A percentile compares a stretch with the other conserved stretches of the same genome.
Evolutionary conservation across 192 early-diverging fungal genomes (phyloP).

Genomic region (Geranomyces variabilis): DNA sequence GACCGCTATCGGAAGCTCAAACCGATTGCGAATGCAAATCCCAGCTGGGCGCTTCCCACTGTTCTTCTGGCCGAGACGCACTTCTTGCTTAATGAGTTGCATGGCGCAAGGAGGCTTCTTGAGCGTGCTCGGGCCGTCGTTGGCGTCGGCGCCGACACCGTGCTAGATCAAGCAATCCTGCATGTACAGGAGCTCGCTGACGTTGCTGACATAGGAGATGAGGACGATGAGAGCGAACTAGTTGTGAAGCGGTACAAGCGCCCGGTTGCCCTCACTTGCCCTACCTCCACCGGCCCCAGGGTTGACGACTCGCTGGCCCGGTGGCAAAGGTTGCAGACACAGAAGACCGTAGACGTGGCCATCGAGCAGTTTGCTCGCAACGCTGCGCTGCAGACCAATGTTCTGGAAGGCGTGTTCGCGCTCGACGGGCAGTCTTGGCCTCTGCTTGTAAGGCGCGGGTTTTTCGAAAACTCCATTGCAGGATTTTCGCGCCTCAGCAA

Average conservation of each 20-base stretch:
- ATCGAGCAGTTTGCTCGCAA: constrained; percentile 17
- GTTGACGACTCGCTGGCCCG: neutral
- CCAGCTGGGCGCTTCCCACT: neutral
- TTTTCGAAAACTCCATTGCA: constrained; percentile 7
- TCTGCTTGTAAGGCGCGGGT: constrained; percentile 13
- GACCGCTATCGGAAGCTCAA: neutral
- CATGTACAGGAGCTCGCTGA: neutral
- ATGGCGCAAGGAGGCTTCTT: constrained; percentile 12
- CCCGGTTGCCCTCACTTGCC: neutral
- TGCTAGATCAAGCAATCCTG: neutral
- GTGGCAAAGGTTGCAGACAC: constrained; percentile 2
- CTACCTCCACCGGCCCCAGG: neutral
- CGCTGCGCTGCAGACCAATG: constrained; percentile 14
- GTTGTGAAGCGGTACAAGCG: neutral
- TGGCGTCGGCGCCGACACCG: neutral
- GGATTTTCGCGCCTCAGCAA: constrained; percentile 1
- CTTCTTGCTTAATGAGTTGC: constrained; percentile 15
- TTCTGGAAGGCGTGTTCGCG: constrained; percentile 21
- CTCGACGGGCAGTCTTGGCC: constrained; percentile 23
- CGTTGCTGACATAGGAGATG: neutral
- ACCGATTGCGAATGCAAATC: neutral
- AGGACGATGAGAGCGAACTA: neutral
- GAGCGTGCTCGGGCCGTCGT: too few relatives aligned
- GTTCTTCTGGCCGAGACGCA: constrained; percentile 12
- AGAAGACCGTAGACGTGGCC: constrained; percentile 8